Percentiles rank a stretch among this genome's conserved stretches.
Conservation (phyloP, 192 early-diverging fungal species). For the Pecoramyces ruminantium region DNA sequence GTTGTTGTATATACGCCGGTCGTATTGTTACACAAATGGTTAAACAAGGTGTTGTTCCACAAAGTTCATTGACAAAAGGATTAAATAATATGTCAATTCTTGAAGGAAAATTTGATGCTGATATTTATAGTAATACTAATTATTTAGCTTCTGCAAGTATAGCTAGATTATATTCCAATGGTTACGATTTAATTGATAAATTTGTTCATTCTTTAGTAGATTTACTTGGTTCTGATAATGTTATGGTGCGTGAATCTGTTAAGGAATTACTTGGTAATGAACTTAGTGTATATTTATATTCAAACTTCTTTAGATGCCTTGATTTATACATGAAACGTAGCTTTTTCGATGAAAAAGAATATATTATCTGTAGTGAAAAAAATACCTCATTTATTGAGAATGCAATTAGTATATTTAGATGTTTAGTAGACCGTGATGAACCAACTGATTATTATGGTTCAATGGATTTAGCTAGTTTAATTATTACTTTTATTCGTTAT, state of each 20-base stretch:
- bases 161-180: conserved; percentile 11
- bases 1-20: conserved; percentile 32
- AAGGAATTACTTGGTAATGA: conserved; percentile 69
- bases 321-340: conserved; percentile 25
- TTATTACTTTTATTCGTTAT: conserved; percentile 50
- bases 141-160: neutral
- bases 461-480: conserved; percentile 51
- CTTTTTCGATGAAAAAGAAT: conserved; percentile 42
- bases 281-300: conserved; percentile 44
- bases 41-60: neutral
- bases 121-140: neutral
- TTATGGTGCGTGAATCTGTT: conserved; percentile 52
- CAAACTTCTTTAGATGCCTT: conserved; percentile 33
- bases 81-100: conserved; percentile 1
- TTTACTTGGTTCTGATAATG: conserved; percentile 53
- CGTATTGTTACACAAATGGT: neutral
- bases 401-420: conserved; percentile 50
- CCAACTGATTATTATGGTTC: conserved; percentile 32
- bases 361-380: conserved; percentile 27
- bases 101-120: conserved; percentile 8
- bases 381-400: conserved; percentile 64
- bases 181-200: conserved; percentile 23
- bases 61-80: conserved; percentile 1
- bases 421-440: conserved; percentile 51
- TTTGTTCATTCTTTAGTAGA: conserved; percentile 57